Percentiles rank a stretch among this genome's conserved stretches.
Evolutionary conservation across 1,284 basidiomycete species (phyloP).

Genomic region (Rhodotorula sp.): DNA sequence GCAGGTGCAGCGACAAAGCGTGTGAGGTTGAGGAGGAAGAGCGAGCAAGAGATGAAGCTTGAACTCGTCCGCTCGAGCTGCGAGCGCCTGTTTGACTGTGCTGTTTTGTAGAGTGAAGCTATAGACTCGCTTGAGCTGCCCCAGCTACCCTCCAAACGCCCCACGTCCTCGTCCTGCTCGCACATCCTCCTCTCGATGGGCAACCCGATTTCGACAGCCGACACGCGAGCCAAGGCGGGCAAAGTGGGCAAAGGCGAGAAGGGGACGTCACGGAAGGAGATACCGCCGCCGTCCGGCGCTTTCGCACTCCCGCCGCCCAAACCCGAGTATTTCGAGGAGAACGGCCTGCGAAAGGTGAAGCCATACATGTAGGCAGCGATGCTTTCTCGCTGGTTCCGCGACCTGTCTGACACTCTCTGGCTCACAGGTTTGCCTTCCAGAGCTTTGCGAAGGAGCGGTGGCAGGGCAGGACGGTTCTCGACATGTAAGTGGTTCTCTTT

Average conservation of each 20-base stretch:
- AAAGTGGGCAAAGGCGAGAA: slow-evolving; percentile 8
- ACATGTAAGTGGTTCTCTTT: slow-evolving; percentile 53
- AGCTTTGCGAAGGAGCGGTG: slow-evolving; percentile 91
- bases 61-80: not conserved
- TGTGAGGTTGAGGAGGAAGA: not conserved
- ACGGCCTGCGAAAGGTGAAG: slow-evolving; percentile 50
- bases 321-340: slow-evolving; percentile 39
- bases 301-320: slow-evolving; percentile 29
- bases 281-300: slow-evolving; percentile 18
- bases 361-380: slow-evolving; percentile 47
- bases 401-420: not conserved
- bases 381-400: not conserved
- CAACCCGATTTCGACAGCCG: slow-evolving; percentile 6
- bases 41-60: no score
- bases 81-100: not conserved
- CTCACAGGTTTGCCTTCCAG: slow-evolving; percentile 58
- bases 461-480: slow-evolving; percentile 71
- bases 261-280: slow-evolving; percentile 21
- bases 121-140: not conserved
- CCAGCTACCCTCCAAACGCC: not conserved
- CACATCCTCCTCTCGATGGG: not conserved
- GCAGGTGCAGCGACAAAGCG: not conserved
- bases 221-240: not conserved
- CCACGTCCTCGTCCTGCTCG: not conserved
- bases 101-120: no score